Evolutionary conservation across 169 alveolate species (phyloP).

Genomic region (Plasmodium relictum): DNA sequence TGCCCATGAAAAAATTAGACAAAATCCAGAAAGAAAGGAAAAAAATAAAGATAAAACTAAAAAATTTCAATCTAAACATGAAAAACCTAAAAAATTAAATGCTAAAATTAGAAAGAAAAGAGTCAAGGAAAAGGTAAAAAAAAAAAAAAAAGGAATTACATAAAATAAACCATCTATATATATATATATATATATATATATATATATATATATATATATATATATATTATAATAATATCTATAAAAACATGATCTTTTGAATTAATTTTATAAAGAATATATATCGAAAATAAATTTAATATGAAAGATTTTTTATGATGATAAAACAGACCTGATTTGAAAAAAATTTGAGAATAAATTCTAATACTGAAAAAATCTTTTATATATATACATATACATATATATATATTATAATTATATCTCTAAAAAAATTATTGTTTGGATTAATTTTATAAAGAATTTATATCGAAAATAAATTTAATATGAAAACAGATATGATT

Average conservation of each 20-base stretch:
- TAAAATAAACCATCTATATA: not conserved
- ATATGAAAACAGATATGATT: slow-evolving; percentile 65
- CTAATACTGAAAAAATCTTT: slow-evolving; percentile 51
- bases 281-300: not conserved
- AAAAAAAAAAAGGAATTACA: slow-evolving; percentile 12
- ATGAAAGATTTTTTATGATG: slow-evolving; percentile 64
- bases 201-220: not conserved
- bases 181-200: slow-evolving; percentile 15
- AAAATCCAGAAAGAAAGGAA: slow-evolving; percentile 93
- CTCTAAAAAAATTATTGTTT: not conserved
- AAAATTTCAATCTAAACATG: slow-evolving; percentile 92
- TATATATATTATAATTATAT: not conserved
- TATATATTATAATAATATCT: not conserved
- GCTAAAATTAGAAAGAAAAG: slow-evolving; percentile 93
- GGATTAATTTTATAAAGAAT: too few species aligned
- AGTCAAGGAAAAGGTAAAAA: slow-evolving; percentile 92
- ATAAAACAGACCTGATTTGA: slow-evolving; percentile 77
- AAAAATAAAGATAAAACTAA: slow-evolving; percentile 89
- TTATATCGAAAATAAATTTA: not conserved
- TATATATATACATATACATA: not conserved
- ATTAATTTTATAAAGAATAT: too few species aligned
- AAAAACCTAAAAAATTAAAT: slow-evolving; percentile 91
- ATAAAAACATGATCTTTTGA: not conserved
- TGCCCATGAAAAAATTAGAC: slow-evolving; percentile 97
- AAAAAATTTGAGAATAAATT: slow-evolving; percentile 66